Evolutionary conservation across 129 eudicot genomes (phyloP).

Genomic region (Flaveria ramosissima): DNA sequence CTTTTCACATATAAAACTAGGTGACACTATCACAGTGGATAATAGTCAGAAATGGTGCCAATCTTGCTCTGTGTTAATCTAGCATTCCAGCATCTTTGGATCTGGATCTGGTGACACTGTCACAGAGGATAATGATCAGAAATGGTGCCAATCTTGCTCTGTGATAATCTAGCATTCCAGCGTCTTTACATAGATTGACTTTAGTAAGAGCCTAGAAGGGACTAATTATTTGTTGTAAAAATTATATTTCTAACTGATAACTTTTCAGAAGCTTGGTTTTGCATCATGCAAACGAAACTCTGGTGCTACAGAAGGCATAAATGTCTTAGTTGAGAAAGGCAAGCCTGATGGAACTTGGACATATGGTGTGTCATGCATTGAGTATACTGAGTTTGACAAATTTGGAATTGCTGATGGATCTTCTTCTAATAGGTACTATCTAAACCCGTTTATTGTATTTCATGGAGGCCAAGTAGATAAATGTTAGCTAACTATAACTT

Average conservation of each 20-base stretch:
- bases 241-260: slow-evolving; percentile 28
- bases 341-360: slow-evolving; percentile 79
- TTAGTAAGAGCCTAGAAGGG: not conserved
- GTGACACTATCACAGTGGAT: slow-evolving; percentile 8
- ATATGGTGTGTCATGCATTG: slow-evolving; percentile 91
- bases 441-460: slow-evolving; percentile 15
- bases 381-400: slow-evolving; percentile 97
- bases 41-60: not conserved
- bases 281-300: slow-evolving; percentile 81
- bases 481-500: slow-evolving; percentile 16
- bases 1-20: slow-evolving; percentile 21
- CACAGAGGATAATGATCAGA: slow-evolving; percentile 2
- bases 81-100: not conserved
- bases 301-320: slow-evolving; percentile 98
- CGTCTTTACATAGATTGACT: slow-evolving; percentile 3
- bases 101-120: not conserved
- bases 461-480: slow-evolving; percentile 20
- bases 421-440: slow-evolving; percentile 52
- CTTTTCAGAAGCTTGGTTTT: slow-evolving; percentile 86
- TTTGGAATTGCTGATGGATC: slow-evolving; percentile 73
- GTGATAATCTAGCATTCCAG: slow-evolving; percentile 2
- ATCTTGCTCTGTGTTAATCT: slow-evolving; percentile 1
- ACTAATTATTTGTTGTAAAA: slow-evolving; percentile 2
- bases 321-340: slow-evolving; percentile 75
- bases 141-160: not conserved